These are phyloP conservation scores for Rehmannia glutinosa DNA, from an alignment of 257 asterid species.

Conservation along the genomic window DNA sequence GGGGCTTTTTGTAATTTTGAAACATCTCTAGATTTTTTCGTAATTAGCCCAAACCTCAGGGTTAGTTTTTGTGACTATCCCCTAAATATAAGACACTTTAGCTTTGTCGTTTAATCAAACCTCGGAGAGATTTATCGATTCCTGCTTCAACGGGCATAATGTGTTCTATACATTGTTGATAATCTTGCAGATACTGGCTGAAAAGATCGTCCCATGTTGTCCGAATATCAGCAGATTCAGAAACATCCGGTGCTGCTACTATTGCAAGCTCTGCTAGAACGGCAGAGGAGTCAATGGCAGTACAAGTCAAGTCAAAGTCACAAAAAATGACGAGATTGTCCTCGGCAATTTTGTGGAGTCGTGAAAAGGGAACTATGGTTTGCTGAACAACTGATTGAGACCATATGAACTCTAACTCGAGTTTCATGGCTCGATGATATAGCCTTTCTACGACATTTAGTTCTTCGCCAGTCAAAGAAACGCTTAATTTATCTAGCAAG, in stretches of 20 bases:
- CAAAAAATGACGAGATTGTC: slow-evolving; percentile 39
- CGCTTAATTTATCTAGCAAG: slow-evolving; percentile 54
- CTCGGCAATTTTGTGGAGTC: slow-evolving; percentile 27
- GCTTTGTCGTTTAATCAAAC: slow-evolving; percentile 7
- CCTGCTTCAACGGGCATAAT: slow-evolving; percentile 35
- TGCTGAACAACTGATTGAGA: slow-evolving; percentile 42
- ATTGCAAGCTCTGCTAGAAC: slow-evolving; percentile 68
- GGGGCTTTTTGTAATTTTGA: no score
- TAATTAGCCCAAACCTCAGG: no score
- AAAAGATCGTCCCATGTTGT: slow-evolving; percentile 44
- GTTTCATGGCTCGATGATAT: slow-evolving; percentile 59
- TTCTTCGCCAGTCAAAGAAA: slow-evolving; percentile 68
- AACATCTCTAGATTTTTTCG: no score
- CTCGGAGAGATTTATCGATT: slow-evolving; percentile 18
- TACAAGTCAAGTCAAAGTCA: slow-evolving; percentile 67
- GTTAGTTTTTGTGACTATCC: not conserved
- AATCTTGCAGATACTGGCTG: slow-evolving; percentile 48
- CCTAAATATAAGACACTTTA: not conserved
- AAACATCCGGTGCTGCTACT: slow-evolving; percentile 32
- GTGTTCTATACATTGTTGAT: slow-evolving; percentile 54
- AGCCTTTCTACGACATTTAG: slow-evolving; percentile 60
- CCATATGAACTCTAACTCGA: slow-evolving; percentile 54
- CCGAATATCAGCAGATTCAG: slow-evolving; percentile 32
- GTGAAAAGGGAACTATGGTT: slow-evolving; percentile 46
- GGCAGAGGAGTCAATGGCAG: slow-evolving; percentile 61